phyloP scores from a whole-genome alignment of 2,329 filamentous ascomycete genomes.

The Monascus ruber region DNA sequence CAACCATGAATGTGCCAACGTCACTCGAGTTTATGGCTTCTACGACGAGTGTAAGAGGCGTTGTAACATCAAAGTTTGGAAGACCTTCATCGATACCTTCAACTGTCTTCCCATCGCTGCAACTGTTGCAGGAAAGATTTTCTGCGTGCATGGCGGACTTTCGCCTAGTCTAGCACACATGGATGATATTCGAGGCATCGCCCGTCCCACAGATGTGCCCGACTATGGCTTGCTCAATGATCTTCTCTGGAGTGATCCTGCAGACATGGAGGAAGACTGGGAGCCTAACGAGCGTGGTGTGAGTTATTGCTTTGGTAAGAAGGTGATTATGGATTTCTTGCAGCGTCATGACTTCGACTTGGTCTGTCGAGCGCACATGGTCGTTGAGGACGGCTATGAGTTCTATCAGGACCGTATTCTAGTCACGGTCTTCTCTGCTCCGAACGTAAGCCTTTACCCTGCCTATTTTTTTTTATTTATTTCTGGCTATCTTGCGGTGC shows the following conservation, averaged over 20 bases:
- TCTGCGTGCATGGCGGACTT: constrained; percentile 90
- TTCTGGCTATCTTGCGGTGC: neutral
- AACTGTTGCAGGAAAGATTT: constrained; percentile 96
- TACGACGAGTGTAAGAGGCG: constrained; percentile 96
- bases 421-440: constrained; percentile 94
- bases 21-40: constrained; percentile 91
- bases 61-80: constrained; percentile 96
- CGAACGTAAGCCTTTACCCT: constrained; percentile 59
- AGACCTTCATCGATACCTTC: constrained; percentile 94
- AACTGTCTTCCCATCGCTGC: constrained; percentile 89
- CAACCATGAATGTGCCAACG: constrained; percentile 94
- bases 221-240: constrained; percentile 95
- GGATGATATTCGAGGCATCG: constrained; percentile 96
- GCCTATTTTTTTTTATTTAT: neutral
- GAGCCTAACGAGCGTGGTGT: constrained; percentile 94
- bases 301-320: constrained; percentile 97
- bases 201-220: constrained; percentile 88
- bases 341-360: constrained; percentile 93
- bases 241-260: constrained; percentile 91
- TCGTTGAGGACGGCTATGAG: constrained; percentile 97
- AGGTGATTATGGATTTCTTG: constrained; percentile 93
- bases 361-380: constrained; percentile 96
- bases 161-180: constrained; percentile 89
- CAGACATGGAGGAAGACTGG: constrained; percentile 97
- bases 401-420: constrained; percentile 94